Evolutionary conservation across 768 basidiomycete genomes (phyloP).

Genomic region (Daedaleopsis sinensis): DNA sequence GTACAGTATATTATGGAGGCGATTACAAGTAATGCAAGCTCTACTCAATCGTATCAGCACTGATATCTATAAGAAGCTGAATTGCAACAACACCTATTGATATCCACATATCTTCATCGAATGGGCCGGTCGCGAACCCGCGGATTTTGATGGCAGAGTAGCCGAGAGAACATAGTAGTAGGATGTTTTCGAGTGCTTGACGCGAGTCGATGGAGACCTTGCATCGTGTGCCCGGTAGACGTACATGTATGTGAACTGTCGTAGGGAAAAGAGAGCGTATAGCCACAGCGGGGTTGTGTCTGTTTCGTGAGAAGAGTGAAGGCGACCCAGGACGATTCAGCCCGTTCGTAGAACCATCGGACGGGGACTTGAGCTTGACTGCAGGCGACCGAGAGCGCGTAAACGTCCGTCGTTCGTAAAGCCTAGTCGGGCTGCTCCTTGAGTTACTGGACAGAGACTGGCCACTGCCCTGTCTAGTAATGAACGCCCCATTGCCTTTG

Average conservation of each 20-base stretch:
- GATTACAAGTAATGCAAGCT: conserved; percentile 57
- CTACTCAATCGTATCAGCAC: conserved; percentile 36
- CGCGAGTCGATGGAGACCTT: conserved; percentile 63
- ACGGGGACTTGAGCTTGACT: conserved; percentile 36
- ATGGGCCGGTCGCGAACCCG: conserved; percentile 29
- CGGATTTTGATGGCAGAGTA: conserved; percentile 56
- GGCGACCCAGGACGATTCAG: conserved; percentile 40
- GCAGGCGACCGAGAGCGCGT: conserved; percentile 77
- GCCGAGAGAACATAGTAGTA: conserved; percentile 66
- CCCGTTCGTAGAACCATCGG: conserved; percentile 37
- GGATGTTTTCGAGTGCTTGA: conserved; percentile 61
- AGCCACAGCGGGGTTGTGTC: conserved; percentile 27
- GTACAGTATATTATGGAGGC: conserved; percentile 61
- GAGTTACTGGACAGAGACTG: conserved; percentile 38
- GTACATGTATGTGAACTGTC: conserved; percentile 46
- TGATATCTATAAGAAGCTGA: conserved; percentile 7
- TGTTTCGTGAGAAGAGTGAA: conserved; percentile 47
- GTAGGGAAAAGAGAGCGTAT: conserved; percentile 49
- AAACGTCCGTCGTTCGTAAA: conserved; percentile 48
- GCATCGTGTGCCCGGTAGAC: conserved; percentile 48
- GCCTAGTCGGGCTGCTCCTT: conserved; percentile 38
- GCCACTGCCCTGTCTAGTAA: conserved; percentile 8
- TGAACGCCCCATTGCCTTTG: conserved; percentile 12
- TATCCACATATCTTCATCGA: conserved; percentile 44
- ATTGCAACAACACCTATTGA: conserved; percentile 46